Conservation (phyloP, 352 stramenopile genomes). For the Heterotrichella gracilis region DNA sequence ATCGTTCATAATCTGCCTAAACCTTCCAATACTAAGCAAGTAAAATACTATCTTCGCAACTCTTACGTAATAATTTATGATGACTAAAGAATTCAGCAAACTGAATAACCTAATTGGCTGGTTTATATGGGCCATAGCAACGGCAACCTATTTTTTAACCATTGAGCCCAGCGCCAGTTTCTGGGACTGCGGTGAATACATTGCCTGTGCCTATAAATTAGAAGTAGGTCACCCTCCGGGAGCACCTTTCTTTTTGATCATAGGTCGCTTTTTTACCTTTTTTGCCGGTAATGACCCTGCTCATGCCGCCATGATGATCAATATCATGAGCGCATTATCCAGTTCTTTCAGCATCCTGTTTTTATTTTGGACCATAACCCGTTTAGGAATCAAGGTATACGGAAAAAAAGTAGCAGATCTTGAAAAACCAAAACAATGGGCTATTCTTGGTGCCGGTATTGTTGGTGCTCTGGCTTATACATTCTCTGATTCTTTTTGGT, state of each 20-base stretch:
- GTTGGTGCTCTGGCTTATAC: not conserved
- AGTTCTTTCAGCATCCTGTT: not conserved
- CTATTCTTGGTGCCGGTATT: not conserved
- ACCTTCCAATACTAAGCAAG: not conserved
- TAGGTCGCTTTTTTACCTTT: not conserved
- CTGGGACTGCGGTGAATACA: constrained; percentile 1
- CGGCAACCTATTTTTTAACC: not conserved
- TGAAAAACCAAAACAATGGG: not conserved
- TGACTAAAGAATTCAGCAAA: not conserved
- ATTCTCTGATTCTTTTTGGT: not conserved
- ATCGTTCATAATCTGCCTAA: not conserved
- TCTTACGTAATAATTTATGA: not conserved
- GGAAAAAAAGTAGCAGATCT: not conserved
- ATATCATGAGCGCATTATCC: not conserved
- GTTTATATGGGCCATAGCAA: not conserved
- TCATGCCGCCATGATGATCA: not conserved
- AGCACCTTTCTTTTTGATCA: not conserved
- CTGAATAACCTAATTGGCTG: not conserved
- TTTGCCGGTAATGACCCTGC: not conserved
- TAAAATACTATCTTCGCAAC: constrained; percentile 7
- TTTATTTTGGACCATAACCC: not conserved
- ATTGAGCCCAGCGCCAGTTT: not conserved
- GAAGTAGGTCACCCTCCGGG: not conserved
- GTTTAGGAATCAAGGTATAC: not conserved
- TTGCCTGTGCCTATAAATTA: constrained; percentile 1